Evolutionary conservation across 1,284 basidiomycete species (phyloP), one percentile per base, ranked within the genome.

Genomic region (Rhodotorula glutinis): DNA sequence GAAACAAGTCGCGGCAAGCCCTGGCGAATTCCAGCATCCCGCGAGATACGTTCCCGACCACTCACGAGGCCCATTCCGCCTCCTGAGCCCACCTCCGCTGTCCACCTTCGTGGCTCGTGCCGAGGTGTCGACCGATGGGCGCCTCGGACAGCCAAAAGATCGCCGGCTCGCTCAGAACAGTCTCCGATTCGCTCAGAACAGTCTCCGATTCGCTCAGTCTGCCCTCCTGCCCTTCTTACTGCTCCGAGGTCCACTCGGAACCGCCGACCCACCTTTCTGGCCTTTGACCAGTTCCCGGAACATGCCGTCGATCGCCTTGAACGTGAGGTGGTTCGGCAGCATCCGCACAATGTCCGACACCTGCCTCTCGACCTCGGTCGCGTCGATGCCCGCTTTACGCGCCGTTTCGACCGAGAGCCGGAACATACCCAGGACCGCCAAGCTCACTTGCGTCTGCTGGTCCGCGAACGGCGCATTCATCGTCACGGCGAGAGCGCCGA

Each of bases 401-500:
- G 91, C 91, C 76, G 87, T 92, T 74, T 92, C 90, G 61, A 88
- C 82, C 11, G 88, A 83, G 80, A 95, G 85, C 47, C 89, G 85
- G 80, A 92, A 92, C 77, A 97, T 86, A 13, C 92, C 91, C 65
- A 96, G 82, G 33, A 97, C 90, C 8, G 92, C 91, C 29, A 97
- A 83, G 13, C 89, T 91, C 43, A 95, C 89, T 74, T 94, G 93
- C 2, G 92, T 96, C 80, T 97, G 93, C 76, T 94, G 90, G 55
- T 85, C 82, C 25, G 87, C 87, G 76, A 92, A 91, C 10, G 89
- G 86, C 11, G 89, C 89, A 53, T 86, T 86, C 29, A 86, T 84
- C 5, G 85, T 82, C 46, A 91, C 64, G 5, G 75, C 74, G 63
- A 75, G 74, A 3, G 67, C 67, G 27, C 72, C 74, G 33, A 76